Conservation (phyloP, 352 stramenopile species). For the Pilasporangium apinafurcum region DNA sequence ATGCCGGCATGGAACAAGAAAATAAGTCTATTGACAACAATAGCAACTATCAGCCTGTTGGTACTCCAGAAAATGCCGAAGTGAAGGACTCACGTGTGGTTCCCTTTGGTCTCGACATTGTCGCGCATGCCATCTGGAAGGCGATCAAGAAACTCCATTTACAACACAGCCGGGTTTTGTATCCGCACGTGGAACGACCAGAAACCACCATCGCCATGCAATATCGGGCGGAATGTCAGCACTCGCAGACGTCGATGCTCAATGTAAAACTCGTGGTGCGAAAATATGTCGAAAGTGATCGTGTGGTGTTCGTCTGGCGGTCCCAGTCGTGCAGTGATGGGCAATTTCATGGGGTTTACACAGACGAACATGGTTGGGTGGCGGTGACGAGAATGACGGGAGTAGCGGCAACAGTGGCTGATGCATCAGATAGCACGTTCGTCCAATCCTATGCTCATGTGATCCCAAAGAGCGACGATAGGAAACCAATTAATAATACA, state of each 20-base stretch:
- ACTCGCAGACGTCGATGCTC: slow-evolving; percentile 1
- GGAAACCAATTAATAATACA: background rate
- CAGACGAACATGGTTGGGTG: slow-evolving; percentile 7
- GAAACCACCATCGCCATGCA: slow-evolving; percentile 7
- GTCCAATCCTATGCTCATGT: slow-evolving; percentile 8
- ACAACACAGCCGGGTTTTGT: slow-evolving; percentile 3
- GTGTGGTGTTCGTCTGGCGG: slow-evolving; percentile 7
- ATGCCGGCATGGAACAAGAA: slow-evolving; percentile 3
- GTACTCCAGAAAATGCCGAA: no score
- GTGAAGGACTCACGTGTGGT: slow-evolving; percentile 8
- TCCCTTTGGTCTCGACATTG: slow-evolving; percentile 3
- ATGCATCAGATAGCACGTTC: background rate
- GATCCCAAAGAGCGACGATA: background rate
- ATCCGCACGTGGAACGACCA: slow-evolving; percentile 2
- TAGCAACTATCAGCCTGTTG: no score
- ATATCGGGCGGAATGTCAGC: slow-evolving; percentile 4
- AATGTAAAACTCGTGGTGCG: slow-evolving; percentile 11
- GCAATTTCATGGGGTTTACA: slow-evolving; percentile 1
- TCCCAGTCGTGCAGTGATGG: slow-evolving; percentile 6
- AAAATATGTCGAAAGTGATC: slow-evolving; percentile 5
- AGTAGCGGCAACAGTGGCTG: background rate
- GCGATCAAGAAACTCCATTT: slow-evolving; percentile 7
- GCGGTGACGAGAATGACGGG: slow-evolving; percentile 1
- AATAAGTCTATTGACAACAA: no score
- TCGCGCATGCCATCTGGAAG: slow-evolving; percentile 9